Base-by-base conservation (phyloP, 2,329 filamentous ascomycete genomes). In the Talaromyces sp. region DNA sequence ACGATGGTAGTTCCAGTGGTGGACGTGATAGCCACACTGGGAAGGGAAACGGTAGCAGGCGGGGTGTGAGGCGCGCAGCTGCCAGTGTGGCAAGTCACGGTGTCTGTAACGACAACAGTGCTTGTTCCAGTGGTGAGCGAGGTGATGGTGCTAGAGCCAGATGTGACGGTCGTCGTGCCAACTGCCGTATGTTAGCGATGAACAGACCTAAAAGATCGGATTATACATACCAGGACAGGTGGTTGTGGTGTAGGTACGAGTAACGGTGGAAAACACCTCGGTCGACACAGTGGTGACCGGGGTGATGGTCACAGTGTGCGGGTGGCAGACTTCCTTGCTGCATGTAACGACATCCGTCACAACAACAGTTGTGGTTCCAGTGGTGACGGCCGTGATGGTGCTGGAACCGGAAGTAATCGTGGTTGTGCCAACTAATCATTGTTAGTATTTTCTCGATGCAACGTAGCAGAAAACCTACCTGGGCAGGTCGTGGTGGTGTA, bases 171-270 rank as follows among this genome's bases (percentile, higher is more conserved):
- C 17, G 63, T 66, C 5, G 64, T 63, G 59, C 64, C 60, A 19
- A 66, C 64, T 66, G n/a, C 6, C 11, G 5, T 7, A 31, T 10
- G 27, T 53, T 19, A 51, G 47, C 5, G 5, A 51, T 1, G 3
- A 13, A 51, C 3, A 29, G n/a, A 51, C 4, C 1, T 1, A 3
- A 10, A 1, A 5, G 2, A 3, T 29, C 15, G 10, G 11, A 51
- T n/a, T 10, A 25, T 34, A 58, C 65, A 34, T 56, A 67, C 65
- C 61, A 25, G 65, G 65, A 54, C 65, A 67, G 13, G 65, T 67
- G 47, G 65, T 67, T 6, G 65, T 67, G 29, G 65, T 67, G 34
- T 67, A 67, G 10, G 63, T 67, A 29, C 58, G 60, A 19, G 63
- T 67, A 22, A 38, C 56, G 6, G 62, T 64, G 19, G 53, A 58